Conservation (phyloP, 2,329 filamentous ascomycete species). For the Penicillium hesseltinei region DNA sequence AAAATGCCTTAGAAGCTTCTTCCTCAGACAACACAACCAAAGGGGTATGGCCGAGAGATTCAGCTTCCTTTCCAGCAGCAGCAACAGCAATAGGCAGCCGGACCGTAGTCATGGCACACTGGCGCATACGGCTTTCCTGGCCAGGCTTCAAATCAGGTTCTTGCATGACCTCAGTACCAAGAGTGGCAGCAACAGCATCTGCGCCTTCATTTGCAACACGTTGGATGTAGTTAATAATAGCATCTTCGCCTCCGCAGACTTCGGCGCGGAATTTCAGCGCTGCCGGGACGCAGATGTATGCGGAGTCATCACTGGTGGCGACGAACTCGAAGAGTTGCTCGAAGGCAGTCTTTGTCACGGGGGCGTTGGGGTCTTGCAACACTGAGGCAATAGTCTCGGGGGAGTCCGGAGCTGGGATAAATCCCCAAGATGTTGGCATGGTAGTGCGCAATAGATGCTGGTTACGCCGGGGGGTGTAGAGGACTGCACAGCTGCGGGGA, state of each 20-base stretch:
- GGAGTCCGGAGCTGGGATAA: slow-evolving; percentile 48
- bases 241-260: slow-evolving; percentile 70
- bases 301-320: slow-evolving; percentile 70
- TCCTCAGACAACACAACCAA: slow-evolving; percentile 38
- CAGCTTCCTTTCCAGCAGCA: background rate
- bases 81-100: slow-evolving; percentile 61
- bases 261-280: slow-evolving; percentile 68
- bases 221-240: slow-evolving; percentile 63
- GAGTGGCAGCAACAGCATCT: slow-evolving; percentile 55
- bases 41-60: background rate
- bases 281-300: slow-evolving; percentile 70
- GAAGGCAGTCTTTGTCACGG: slow-evolving; percentile 55
- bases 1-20: slow-evolving; percentile 43
- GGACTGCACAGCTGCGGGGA: slow-evolving; percentile 75
- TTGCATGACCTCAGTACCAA: slow-evolving; percentile 72
- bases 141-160: slow-evolving; percentile 35
- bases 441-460: slow-evolving; percentile 72
- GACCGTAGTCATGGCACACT: slow-evolving; percentile 72
- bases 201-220: slow-evolving; percentile 65
- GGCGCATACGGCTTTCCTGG: slow-evolving; percentile 48
- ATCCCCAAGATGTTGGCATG: slow-evolving; percentile 78
- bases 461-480: slow-evolving; percentile 75
- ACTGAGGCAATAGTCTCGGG: slow-evolving; percentile 48
- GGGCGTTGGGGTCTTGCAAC: slow-evolving; percentile 34
- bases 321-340: slow-evolving; percentile 72